Conservation (phyloP, 1,284 basidiomycete genomes). For the Schizophyllum amplum region DNA sequence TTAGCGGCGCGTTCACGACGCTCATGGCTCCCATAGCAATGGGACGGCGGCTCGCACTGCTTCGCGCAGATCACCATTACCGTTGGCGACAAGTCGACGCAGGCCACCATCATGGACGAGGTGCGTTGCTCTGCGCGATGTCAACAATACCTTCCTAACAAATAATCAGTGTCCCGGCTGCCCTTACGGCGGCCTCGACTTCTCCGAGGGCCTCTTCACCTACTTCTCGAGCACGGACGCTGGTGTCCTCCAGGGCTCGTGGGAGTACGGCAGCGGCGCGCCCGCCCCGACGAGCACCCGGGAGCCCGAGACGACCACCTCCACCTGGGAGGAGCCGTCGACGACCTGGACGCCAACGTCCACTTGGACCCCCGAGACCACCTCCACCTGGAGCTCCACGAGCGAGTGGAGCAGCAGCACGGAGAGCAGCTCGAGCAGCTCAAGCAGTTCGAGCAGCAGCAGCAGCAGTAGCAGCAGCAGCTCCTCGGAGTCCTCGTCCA, state of each 20-base stretch:
- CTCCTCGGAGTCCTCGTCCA: background rate
- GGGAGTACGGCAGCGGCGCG: constrained; percentile 37
- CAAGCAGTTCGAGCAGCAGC: background rate
- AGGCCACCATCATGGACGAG: constrained; percentile 65
- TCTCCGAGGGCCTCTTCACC: constrained; percentile 67
- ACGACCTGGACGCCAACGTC: background rate
- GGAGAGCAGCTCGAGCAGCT: background rate
- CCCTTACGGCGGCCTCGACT: constrained; percentile 67
- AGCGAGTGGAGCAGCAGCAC: background rate
- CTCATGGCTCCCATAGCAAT: background rate
- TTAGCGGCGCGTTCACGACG: background rate
- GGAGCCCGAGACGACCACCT: constrained; percentile 17
- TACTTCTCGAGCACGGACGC: constrained; percentile 38
- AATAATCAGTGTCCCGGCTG: constrained; percentile 61
- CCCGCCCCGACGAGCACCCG: constrained; percentile 17
- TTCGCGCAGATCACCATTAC: constrained; percentile 61
- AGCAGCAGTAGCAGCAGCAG: background rate
- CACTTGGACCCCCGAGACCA: background rate
- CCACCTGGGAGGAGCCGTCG: constrained; percentile 10
- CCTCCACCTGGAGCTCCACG: background rate
- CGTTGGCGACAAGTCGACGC: constrained; percentile 50
- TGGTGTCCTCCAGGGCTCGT: constrained; percentile 54
- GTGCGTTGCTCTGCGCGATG: constrained; percentile 26
- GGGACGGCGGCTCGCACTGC: constrained; percentile 43
- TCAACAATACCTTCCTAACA: background rate